Evolutionary conservation across 306 rosid species (phyloP).

Genomic region (Cicer yamashitae): DNA sequence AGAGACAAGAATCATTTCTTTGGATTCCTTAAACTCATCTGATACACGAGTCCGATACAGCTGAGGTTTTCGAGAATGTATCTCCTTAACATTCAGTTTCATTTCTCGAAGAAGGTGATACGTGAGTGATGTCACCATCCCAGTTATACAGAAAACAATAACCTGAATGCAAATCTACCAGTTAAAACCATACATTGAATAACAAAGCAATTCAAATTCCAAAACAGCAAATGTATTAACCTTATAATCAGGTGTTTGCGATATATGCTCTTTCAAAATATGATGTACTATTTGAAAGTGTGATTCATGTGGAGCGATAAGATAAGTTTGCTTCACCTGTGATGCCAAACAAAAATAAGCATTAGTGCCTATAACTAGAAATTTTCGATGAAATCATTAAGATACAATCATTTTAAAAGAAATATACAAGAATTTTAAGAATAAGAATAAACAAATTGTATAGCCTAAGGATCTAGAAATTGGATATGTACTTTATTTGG

Average conservation of each 20-base stretch:
- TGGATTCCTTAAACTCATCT: conserved; percentile 86
- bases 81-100: conserved; percentile 93
- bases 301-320: conserved; percentile 73
- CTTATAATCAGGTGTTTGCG: conserved; percentile 79
- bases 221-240: conserved; percentile 47
- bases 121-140: conserved; percentile 83
- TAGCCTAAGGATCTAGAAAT: conserved; percentile 28
- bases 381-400: conserved; percentile 29
- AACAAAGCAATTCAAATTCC: conserved; percentile 31
- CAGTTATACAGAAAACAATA: conserved; percentile 85
- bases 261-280: conserved; percentile 77
- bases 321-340: conserved; percentile 80
- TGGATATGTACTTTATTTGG: conserved; percentile 10
- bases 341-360: conserved; percentile 42
- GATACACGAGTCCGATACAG: conserved; percentile 81
- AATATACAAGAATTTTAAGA: not conserved
- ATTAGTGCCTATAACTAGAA: conserved; percentile 33
- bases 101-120: conserved; percentile 76
- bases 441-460: conserved; percentile 3
- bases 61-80: conserved; percentile 92
- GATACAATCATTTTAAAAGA: conserved; percentile 26
- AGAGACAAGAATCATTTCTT: conserved; percentile 76
- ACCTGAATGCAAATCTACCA: conserved; percentile 60
- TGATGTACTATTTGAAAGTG: conserved; percentile 80
- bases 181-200: conserved; percentile 41